Evolutionary conservation across 2,329 filamentous ascomycete genomes (phyloP).

Genomic region (Fusarium sublunatum): DNA sequence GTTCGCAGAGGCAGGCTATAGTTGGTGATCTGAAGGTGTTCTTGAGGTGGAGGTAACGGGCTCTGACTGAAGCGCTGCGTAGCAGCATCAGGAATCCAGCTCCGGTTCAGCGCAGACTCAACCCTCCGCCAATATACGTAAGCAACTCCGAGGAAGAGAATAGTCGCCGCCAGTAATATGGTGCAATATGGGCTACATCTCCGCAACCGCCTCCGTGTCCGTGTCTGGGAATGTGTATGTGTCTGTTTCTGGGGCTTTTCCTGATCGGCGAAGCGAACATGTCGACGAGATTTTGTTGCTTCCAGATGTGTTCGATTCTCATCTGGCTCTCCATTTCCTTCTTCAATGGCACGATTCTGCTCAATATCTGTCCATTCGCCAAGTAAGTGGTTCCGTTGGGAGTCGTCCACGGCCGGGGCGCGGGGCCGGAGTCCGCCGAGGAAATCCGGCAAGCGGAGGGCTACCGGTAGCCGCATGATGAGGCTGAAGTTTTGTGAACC

Average conservation of each 20-base stretch:
- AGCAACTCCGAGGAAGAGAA: slow-evolving; percentile 43
- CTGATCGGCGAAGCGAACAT: slow-evolving; percentile 16
- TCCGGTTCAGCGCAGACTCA: slow-evolving; percentile 57
- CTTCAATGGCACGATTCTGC: slow-evolving; percentile 3
- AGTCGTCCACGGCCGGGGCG: slow-evolving; percentile 12
- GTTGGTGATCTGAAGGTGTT: slow-evolving; percentile 56
- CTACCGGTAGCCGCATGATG: slow-evolving; percentile 21
- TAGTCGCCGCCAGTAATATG: slow-evolving; percentile 54
- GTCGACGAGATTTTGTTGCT: slow-evolving; percentile 7
- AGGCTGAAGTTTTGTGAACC: slow-evolving; percentile 18
- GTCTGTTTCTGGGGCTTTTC: slow-evolving; percentile 16
- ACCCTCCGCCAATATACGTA: slow-evolving; percentile 58
- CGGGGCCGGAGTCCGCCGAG: slow-evolving; percentile 31
- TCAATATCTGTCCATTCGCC: slow-evolving; percentile 35
- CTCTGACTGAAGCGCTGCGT: slow-evolving; percentile 60
- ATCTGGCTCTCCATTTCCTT: background rate
- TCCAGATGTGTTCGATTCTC: background rate
- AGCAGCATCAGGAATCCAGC: slow-evolving; percentile 63
- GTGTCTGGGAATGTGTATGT: background rate
- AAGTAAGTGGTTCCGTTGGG: slow-evolving; percentile 34
- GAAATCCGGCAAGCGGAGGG: slow-evolving; percentile 25
- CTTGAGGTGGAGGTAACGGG: slow-evolving; percentile 59
- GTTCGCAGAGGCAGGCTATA: slow-evolving; percentile 70
- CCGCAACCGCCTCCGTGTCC: slow-evolving; percentile 1
- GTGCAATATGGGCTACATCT: slow-evolving; percentile 33